phyloP scores from a whole-genome alignment of 2,329 filamentous ascomycete species.

The Dothistroma pini region DNA sequence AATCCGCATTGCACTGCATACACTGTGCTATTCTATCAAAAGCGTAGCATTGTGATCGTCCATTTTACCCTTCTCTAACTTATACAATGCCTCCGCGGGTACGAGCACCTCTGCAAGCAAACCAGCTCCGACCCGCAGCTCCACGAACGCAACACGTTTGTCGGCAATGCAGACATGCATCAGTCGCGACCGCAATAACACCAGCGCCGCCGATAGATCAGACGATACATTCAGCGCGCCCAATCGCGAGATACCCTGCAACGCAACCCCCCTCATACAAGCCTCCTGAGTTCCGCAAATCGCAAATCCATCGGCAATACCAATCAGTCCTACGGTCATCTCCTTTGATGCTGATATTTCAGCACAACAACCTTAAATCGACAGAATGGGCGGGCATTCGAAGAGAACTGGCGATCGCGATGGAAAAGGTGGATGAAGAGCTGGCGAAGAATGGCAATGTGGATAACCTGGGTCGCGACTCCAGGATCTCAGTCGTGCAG shows the following conservation, averaged over 20 bases:
- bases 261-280: constrained; percentile 86
- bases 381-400: constrained; percentile 71
- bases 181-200: constrained; percentile 47
- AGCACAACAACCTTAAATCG: constrained; percentile 72
- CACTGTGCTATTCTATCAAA: background rate
- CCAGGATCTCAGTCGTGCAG: constrained; percentile 76
- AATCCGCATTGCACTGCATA: background rate
- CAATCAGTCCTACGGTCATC: constrained; percentile 82
- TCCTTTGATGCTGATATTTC: constrained; percentile 81
- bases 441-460: constrained; percentile 59
- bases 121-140: constrained; percentile 32
- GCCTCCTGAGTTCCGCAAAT: constrained; percentile 80
- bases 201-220: constrained; percentile 53
- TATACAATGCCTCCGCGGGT: constrained; percentile 54
- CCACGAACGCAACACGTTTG: constrained; percentile 31
- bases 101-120: constrained; percentile 36
- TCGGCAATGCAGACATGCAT: constrained; percentile 48
- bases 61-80: background rate
- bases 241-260: constrained; percentile 52
- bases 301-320: constrained; percentile 82
- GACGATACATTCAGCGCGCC: constrained; percentile 39
- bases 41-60: background rate
- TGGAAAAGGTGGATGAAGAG: constrained; percentile 62
- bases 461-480: constrained; percentile 38
- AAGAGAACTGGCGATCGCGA: constrained; percentile 61